Base-by-base conservation (phyloP, 139 green algal genomes). In the Tetraselmis striata region DNA sequence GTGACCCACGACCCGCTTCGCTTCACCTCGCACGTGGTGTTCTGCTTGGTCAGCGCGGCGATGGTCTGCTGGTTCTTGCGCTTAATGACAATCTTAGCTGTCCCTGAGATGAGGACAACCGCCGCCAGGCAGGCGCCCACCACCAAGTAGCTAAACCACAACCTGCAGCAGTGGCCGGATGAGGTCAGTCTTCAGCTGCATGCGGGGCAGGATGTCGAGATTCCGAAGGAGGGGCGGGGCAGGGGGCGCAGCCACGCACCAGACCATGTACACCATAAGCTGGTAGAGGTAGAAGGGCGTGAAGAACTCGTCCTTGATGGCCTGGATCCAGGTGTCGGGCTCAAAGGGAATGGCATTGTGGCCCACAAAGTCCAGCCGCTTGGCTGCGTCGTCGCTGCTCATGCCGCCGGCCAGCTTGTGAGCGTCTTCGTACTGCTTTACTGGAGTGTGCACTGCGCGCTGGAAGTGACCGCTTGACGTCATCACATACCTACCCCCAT, bases 271-370 rank as follows among this genome's bases (percentile, higher is more conserved):
- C 11, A 67, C 45, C 45, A 67, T 67, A 18, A 67, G 45, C 45
- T 67, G 45, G 45, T 67, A 67, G 45, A 67, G 45, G 45, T 67
- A 67, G 18, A 67, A 67, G 45, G 45, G 45, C 11, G 11, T 67
- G 45, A 67, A 67, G 45, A 67, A 67, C 45, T 67, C 45, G 45
- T 67, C 45, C 45, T 67, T 67, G 58, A 84, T 67, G 74, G 78
- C 59, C 32, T 78, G 29, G 0, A 22, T 1, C 30, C 32, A 80
- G 30, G 81, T 75, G 75, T 67, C 45, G 1, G 81, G 74, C 31
- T 76, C 45, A 67, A 80, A 84, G 25, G 81, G 67, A 24, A 78
- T 76, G 30, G 75, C 45, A 31, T 84, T 84, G 81, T 26, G 29
- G 23, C 81, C 81, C 25, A 84, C 31, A 26, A 84, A 29, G 75